These are phyloP conservation scores for Trypanosoma conorhini DNA, from an alignment of 208 protist genomes.

Conservation along the genomic window DNA sequence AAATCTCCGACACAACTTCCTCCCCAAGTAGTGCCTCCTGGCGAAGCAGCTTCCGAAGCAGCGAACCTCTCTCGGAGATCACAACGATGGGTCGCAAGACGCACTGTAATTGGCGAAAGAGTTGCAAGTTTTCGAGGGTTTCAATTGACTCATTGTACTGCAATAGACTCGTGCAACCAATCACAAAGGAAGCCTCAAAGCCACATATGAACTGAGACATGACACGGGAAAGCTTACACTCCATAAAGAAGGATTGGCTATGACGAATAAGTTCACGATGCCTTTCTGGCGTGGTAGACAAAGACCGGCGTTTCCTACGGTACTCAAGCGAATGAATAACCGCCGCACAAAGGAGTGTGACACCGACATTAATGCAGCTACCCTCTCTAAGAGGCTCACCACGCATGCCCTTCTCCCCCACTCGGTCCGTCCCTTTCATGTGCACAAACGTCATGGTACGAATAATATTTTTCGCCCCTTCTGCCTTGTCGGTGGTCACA, in stretches of 20 bases:
- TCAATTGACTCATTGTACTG: constrained; percentile 79
- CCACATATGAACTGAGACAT: constrained; percentile 89
- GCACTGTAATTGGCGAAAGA: constrained; percentile 66
- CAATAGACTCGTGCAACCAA: constrained; percentile 78
- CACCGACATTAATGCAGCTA: constrained; percentile 83
- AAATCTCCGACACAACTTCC: constrained; percentile 55
- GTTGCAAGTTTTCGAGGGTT: constrained; percentile 87
- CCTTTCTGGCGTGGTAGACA: constrained; percentile 43
- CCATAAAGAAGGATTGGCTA: constrained; percentile 92
- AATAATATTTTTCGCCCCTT: constrained; percentile 57
- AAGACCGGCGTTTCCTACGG: constrained; percentile 40
- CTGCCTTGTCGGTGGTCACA: constrained; percentile 59
- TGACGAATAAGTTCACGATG: constrained; percentile 72
- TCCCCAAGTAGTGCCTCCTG: constrained; percentile 61
- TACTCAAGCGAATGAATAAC: constrained; percentile 88
- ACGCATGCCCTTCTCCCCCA: constrained; percentile 61
- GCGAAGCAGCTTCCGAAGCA: constrained; percentile 61
- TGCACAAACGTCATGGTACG: constrained; percentile 88
- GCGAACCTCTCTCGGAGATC: constrained; percentile 70
- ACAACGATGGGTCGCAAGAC: constrained; percentile 60
- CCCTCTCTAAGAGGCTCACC: constrained; percentile 51
- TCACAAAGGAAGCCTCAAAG: constrained; percentile 83
- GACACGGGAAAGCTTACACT: constrained; percentile 88
- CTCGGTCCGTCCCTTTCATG: constrained; percentile 83
- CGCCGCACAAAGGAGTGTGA: constrained; percentile 75